Conservation (phyloP, 257 asterid species). For the Eustoma russellianum region DNA sequence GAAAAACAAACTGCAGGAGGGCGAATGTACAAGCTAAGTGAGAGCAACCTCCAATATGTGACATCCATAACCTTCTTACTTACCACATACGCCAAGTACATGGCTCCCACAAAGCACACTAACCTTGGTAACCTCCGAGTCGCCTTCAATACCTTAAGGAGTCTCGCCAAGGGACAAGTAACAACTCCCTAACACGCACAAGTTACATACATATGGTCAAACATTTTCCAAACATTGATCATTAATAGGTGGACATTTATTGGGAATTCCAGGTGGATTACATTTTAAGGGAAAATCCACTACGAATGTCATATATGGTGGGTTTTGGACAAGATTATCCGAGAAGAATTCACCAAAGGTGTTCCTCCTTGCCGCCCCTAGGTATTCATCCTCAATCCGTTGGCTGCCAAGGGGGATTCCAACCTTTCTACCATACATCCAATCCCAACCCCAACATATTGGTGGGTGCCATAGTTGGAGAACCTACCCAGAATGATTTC, state of each 20-base stretch:
- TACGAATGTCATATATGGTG: constrained; percentile 85
- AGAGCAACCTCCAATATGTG: constrained; percentile 69
- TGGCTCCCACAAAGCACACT: constrained; percentile 47
- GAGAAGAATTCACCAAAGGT: constrained; percentile 64
- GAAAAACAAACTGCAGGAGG: constrained; percentile 41
- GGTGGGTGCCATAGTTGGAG: constrained; percentile 74
- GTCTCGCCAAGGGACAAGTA: constrained; percentile 55
- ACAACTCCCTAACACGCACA: background rate
- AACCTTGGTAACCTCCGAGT: constrained; percentile 42
- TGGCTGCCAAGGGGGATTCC: constrained; percentile 63
- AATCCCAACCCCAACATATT: constrained; percentile 53
- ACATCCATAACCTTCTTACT: constrained; percentile 65
- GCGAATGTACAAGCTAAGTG: constrained; percentile 51
- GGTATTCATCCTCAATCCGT: constrained; percentile 36
- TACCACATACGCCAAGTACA: constrained; percentile 76
- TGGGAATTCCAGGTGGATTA: constrained; percentile 51
- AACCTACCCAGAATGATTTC: constrained; percentile 69
- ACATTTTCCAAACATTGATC: no score
- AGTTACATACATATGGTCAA: background rate
- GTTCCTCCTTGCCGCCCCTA: constrained; percentile 62
- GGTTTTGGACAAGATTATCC: constrained; percentile 69
- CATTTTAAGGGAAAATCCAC: constrained; percentile 68
- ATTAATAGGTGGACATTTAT: background rate
- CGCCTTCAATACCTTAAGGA: constrained; percentile 30
- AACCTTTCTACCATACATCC: constrained; percentile 40